Percentiles rank a stretch among this genome's conserved stretches.
Conservation (phyloP, 306 rosid species). For the Cucurbita moschata region DNA sequence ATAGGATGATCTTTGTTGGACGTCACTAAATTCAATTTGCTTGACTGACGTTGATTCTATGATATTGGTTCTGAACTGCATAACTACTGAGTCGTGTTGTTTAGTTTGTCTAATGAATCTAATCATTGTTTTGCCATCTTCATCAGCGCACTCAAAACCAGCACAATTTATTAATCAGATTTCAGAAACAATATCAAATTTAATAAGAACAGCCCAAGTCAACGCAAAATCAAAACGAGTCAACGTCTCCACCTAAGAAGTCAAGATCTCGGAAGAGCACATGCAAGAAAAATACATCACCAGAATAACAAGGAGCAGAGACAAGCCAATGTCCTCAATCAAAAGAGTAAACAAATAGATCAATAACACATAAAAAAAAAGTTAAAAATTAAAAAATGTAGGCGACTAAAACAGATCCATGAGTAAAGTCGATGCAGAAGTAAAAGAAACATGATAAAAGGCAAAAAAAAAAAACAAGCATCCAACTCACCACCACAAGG, state of each 20-base stretch:
- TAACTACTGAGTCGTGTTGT: background rate
- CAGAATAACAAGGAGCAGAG: background rate
- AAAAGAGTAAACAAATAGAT: background rate
- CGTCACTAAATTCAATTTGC: background rate
- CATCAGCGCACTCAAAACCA: background rate
- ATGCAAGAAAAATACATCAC: background rate
- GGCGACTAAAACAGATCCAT: background rate
- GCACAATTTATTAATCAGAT: background rate
- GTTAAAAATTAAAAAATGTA: background rate
- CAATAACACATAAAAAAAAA: background rate
- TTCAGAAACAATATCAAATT: background rate
- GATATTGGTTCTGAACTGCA: background rate
- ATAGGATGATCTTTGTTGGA: background rate
- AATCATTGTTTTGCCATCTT: background rate
- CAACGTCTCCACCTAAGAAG: background rate
- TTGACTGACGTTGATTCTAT: background rate
- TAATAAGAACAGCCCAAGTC: background rate
- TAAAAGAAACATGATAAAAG: slow-evolving; percentile 1
- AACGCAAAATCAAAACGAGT: background rate
- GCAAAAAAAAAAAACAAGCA: background rate
- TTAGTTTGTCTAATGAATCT: background rate
- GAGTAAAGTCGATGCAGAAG: background rate
- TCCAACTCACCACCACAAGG: slow-evolving; percentile 50
- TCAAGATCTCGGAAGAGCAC: background rate
- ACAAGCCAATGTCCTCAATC: background rate